These are phyloP conservation scores for Calonectria henricotiae DNA, from an alignment of 2,329 filamentous ascomycete genomes.

Conservation along the genomic window DNA sequence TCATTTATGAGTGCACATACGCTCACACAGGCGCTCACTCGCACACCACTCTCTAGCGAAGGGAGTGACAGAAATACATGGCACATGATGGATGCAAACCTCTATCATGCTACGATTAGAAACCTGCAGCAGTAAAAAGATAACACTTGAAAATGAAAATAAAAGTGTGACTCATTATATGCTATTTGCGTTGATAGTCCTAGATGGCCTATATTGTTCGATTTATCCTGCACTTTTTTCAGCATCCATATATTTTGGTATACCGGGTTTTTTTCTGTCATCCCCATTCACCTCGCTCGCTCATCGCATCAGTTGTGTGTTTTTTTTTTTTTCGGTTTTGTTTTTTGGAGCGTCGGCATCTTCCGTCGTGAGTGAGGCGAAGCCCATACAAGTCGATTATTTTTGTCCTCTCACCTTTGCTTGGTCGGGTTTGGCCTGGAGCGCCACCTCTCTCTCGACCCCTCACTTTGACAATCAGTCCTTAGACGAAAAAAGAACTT, in stretches of 20 bases:
- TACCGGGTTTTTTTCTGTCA: no score
- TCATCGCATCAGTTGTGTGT: no score
- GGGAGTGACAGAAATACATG: background rate
- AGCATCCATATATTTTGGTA: background rate
- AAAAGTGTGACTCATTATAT: background rate
- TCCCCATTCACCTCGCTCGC: background rate
- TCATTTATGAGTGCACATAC: background rate
- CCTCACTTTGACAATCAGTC: background rate
- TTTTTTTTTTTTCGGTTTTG: background rate
- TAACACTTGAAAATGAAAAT: background rate
- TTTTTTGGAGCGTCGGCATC: constrained; percentile 5
- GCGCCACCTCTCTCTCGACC: background rate
- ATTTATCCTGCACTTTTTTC: background rate
- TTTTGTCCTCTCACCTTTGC: constrained; percentile 11
- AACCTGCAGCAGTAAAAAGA: no score
- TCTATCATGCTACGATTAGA: background rate
- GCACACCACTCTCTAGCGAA: background rate
- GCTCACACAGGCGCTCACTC: background rate
- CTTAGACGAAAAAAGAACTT: constrained; percentile 12
- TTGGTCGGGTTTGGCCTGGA: background rate
- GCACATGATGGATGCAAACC: background rate
- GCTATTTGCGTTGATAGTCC: background rate
- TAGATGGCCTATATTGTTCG: no score
- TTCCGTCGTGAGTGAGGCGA: constrained; percentile 21
- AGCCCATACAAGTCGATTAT: constrained; percentile 2